These are phyloP conservation scores for Patellifolia procumbens DNA, from an alignment of 179 eudicot species.

Conservation along the genomic window DNA sequence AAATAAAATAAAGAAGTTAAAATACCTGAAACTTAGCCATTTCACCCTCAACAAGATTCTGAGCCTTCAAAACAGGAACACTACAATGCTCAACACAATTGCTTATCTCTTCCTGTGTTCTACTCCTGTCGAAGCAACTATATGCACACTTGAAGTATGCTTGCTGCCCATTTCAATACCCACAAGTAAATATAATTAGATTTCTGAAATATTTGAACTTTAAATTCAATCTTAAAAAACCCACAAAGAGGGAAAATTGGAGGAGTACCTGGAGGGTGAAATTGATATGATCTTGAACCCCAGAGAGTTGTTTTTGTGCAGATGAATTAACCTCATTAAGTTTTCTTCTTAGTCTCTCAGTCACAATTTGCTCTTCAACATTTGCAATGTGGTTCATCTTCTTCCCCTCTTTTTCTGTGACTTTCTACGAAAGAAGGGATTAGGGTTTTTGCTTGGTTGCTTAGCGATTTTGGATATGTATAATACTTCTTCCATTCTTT, in stretches of 20 bases:
- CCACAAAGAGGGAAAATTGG: constrained; percentile 19
- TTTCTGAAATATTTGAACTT: not conserved
- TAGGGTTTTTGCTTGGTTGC: constrained; percentile 19
- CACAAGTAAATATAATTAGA: not conserved
- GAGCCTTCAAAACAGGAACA: constrained; percentile 71
- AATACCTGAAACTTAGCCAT: constrained; percentile 88
- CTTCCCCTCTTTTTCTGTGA: constrained; percentile 6
- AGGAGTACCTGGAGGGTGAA: constrained; percentile 80
- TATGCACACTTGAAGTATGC: constrained; percentile 87
- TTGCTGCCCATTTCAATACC: constrained; percentile 46
- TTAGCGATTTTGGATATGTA: not conserved
- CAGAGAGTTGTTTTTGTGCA: constrained; percentile 81
- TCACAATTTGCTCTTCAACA: constrained; percentile 72
- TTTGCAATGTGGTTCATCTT: constrained; percentile 63
- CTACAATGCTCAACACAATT: constrained; percentile 91
- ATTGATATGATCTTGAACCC: constrained; percentile 86
- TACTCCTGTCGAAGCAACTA: constrained; percentile 83
- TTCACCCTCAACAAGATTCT: constrained; percentile 74
- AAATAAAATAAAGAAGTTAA: not conserved
- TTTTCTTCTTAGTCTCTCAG: constrained; percentile 79
- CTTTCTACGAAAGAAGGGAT: constrained; percentile 22
- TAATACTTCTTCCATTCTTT: too few species aligned
- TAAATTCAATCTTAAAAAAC: not conserved
- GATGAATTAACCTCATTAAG: constrained; percentile 77
- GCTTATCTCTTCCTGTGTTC: constrained; percentile 63